These are phyloP conservation scores for Pleurotus pulmonarius DNA, from an alignment of 768 basidiomycete genomes.

Conservation along the genomic window DNA sequence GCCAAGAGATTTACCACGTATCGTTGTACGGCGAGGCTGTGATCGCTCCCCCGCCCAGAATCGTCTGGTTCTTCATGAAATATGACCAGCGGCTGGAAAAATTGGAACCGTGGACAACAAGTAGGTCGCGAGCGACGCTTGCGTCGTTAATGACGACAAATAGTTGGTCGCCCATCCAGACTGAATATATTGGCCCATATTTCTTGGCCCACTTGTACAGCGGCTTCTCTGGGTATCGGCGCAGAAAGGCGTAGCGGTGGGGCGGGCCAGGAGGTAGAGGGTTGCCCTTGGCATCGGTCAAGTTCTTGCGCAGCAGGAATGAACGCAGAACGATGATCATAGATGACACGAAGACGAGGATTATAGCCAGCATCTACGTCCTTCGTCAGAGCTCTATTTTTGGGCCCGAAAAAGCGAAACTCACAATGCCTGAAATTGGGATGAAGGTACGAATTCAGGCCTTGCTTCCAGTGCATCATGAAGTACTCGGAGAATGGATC, in stretches of 20 bases:
- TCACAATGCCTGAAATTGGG: no score
- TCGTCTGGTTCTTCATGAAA: constrained; percentile 32
- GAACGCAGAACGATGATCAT: no score
- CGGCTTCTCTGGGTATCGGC: constrained; percentile 28
- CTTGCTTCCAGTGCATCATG: no score
- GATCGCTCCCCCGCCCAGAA: constrained; percentile 28
- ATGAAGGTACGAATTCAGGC: no score
- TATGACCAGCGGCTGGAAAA: constrained; percentile 30
- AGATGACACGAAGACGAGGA: no score
- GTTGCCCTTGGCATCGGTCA: constrained; percentile 16
- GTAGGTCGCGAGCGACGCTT: constrained; percentile 27
- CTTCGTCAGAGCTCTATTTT: no score
- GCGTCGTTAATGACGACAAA: constrained; percentile 34
- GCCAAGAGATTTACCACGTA: constrained; percentile 18
- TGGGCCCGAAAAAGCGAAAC: no score
- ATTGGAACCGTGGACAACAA: constrained; percentile 30
- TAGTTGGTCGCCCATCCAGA: constrained; percentile 35
- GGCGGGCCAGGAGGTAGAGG: constrained; percentile 23
- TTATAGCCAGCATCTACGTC: no score
- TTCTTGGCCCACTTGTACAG: constrained; percentile 28
- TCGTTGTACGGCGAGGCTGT: constrained; percentile 29
- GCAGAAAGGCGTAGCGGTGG: constrained; percentile 25
- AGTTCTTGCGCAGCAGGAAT: constrained; percentile 13
- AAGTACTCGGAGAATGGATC: no score
- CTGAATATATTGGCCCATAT: constrained; percentile 29